Evolutionary conservation across 805 yeast genomes (phyloP), one percentile per base, ranked within the genome.

Genomic region (Saccharomycopsis sp.): DNA sequence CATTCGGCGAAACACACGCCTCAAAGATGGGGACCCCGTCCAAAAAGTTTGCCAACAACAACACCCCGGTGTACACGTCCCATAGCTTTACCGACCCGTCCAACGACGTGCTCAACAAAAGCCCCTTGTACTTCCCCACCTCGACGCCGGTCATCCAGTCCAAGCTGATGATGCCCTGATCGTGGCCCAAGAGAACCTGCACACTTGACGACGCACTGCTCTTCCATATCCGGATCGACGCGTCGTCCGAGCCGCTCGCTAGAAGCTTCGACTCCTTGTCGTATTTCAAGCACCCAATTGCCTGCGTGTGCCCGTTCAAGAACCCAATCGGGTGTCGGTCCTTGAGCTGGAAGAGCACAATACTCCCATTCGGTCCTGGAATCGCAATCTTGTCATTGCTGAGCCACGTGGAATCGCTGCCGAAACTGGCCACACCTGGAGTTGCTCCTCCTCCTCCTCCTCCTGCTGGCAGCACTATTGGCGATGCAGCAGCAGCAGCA

Each of bases 211-310:
- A 60, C 23, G 76, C 71, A 20, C 69, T 69, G 27, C 86, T 80
- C 52, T 69, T 73, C 95, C 95, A 88, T 16, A 86, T 64, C 50
- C 84, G 71, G 6, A 87, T 67, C 0, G 71, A 64, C 42, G 73
- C 69, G 55, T 88, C 96, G 54, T 84, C 94, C 1, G 94, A 77
- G 6, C 84, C 77, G 2, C 88, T 75, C 3, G 86, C 76, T 30
- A 88, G 62, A 22, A 80, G 57, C 49, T 73, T 74, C 12, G 68
- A 62, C 2, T 58, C 56, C 4, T 54, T 46, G 51, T 79, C 76
- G 54, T 80, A 84, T 22, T 62, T 56, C 3, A 87, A 61, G 4
- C 61, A 60, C 12, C 82, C 67, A 5, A 83, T 69, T 1, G 75
- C 64, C 34, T 73, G 71, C 7, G 69, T 63, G 56, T 86, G 95